A percentile compares a stretch with the other conserved stretches of the same genome.
Conservation (phyloP, 108 stramenopile species). For the Schizochytrium sp. region DNA sequence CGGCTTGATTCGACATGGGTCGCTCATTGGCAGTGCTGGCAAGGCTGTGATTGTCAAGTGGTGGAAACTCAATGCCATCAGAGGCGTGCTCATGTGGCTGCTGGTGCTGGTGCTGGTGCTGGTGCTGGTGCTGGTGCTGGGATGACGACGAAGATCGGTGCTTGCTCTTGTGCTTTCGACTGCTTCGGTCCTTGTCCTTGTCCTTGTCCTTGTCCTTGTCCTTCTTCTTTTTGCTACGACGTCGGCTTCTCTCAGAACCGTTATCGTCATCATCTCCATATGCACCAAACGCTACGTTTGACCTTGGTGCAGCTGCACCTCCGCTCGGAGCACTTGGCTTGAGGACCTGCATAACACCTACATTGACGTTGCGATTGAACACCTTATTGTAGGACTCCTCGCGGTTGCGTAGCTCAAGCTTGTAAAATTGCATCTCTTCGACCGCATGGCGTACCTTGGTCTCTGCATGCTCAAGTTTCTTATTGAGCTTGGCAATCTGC, state of each 20-base stretch:
- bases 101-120: no score
- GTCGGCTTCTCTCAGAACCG: background rate
- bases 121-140: no score
- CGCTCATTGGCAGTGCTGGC: background rate
- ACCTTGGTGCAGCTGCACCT: background rate
- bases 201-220: background rate
- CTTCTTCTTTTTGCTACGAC: background rate
- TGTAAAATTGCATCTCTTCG: conserved; percentile 54
- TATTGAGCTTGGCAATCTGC: background rate
- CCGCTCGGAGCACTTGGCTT: background rate
- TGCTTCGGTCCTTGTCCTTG: background rate
- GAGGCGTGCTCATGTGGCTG: no score
- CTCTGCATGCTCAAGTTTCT: conserved; percentile 20
- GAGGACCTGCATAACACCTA: conserved; percentile 46
- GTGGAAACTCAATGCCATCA: background rate
- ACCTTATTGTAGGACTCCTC: conserved; percentile 58
- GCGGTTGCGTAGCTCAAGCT: conserved; percentile 55
- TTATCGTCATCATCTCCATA: background rate
- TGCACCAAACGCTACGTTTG: background rate
- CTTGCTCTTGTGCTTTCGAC: background rate
- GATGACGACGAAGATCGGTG: no score
- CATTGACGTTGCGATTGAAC: conserved; percentile 41
- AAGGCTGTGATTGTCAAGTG: background rate
- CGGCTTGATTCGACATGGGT: background rate
- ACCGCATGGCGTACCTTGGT: conserved; percentile 8